Evolutionary conservation across 1,139 yeast genomes (phyloP).

Genomic region (Yamadazyma trypodendri): DNA sequence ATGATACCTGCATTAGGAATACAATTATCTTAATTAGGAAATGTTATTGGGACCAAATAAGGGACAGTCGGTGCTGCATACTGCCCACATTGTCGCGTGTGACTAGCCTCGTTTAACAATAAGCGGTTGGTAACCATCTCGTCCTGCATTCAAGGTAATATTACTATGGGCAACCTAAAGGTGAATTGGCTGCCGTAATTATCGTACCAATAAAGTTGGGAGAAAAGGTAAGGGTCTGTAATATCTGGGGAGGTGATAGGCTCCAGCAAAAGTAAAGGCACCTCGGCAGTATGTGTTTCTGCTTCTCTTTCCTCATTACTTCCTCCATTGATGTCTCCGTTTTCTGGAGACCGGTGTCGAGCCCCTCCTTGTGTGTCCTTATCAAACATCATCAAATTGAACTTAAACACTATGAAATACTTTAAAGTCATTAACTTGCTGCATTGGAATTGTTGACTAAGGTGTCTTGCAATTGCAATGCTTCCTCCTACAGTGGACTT

Average conservation of each 20-base stretch:
- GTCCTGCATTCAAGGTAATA: conserved; percentile 17
- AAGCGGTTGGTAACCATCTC: background rate
- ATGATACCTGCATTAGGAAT: background rate
- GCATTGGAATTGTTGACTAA: conserved; percentile 40
- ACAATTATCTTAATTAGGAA: background rate
- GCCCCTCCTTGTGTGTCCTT: conserved; percentile 3
- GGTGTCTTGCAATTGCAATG: conserved; percentile 31
- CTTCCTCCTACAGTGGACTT: conserved; percentile 23
- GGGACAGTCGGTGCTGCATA: background rate
- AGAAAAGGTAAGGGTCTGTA: conserved; percentile 9
- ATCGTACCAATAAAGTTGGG: conserved; percentile 22
- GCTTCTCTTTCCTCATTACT: background rate
- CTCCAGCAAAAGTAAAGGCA: background rate
- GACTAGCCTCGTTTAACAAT: too few relatives aligned
- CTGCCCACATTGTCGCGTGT: background rate
- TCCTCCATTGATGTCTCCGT: background rate
- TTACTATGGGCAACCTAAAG: conserved; percentile 31
- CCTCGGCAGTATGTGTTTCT: background rate
- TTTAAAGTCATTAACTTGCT: conserved; percentile 36
- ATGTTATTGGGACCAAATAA: conserved; percentile 1
- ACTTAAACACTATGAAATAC: conserved; percentile 39
- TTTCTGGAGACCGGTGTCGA: background rate
- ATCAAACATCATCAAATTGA: conserved; percentile 31
- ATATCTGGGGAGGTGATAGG: background rate
- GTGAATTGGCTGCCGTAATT: conserved; percentile 34